Evolutionary conservation across 176 grass and related monocot genomes (phyloP), one percentile per base, ranked within the genome.

Genomic region (Paspalum vaginatum): DNA sequence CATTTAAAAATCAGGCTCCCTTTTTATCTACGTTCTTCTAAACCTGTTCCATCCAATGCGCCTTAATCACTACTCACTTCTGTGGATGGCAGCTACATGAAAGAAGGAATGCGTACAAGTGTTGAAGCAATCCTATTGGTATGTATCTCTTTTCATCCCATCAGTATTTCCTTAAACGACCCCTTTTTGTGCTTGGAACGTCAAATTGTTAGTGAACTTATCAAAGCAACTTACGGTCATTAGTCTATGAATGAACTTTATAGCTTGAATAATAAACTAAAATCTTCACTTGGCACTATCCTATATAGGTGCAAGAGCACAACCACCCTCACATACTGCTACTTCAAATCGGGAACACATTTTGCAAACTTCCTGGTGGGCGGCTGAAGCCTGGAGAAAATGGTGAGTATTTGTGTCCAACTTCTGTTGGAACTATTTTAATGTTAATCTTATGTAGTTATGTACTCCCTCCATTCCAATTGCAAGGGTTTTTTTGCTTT

Each of bases 291-390:
- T 82, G 49, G 1, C 22, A 57, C 52, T 82, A 14, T 58, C 37
- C 5, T 81, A 18, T 37, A 52, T 59, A 99, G 96, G 96, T 99
- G 20, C 92, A 99, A 86, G 96, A 99, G 90, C 96, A 99, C 84
- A 99, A 91, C 69, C 96, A 99, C 46, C 92, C 96, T 2, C 92
- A 99, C 90, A 91, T 95, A 75, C 77, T 99, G 38, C 79, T 99
- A 26, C 78, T 99, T 64, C 96, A 99, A 91, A 99, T 99, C 65
- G 96, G 96, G 72, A 99, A 99, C 64, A 99, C 96, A 13, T 99
- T 99, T 61, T 99, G 96, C 84, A 99, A 99, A 46, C 96, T 99
- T 89, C 96, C 96, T 83, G 96, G 96, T 84, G 96, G 96, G 65
- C 82, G 90, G 11, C 76, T 99, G 86, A 99, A 99, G 77, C 92